phyloP scores from a whole-genome alignment of 1,139 yeast genomes.

The Yamadazyma dushanensis region DNA sequence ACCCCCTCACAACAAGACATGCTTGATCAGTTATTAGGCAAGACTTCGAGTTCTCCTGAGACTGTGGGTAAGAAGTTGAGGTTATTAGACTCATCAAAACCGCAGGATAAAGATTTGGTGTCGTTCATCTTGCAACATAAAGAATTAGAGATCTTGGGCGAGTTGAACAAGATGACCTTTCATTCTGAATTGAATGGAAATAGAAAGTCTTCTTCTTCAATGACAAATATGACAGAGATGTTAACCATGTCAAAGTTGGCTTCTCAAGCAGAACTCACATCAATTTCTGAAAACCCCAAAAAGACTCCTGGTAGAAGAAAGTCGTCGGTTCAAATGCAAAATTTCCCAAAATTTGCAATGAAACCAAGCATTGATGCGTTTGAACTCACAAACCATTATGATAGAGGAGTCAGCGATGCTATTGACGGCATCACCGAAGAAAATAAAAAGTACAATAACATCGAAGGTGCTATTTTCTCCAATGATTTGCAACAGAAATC shows the following conservation, averaged over 20 bases:
- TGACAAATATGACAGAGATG: conserved; percentile 30
- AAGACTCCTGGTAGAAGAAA: conserved; percentile 21
- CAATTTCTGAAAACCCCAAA: conserved; percentile 18
- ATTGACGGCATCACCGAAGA: conserved; percentile 14
- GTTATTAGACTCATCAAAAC: conserved; percentile 25
- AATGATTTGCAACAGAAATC: conserved; percentile 41
- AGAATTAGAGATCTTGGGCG: conserved; percentile 40
- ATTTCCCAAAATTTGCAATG: conserved; percentile 33
- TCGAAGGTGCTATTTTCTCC: conserved; percentile 42
- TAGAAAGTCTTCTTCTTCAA: conserved; percentile 36
- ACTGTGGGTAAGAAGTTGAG: conserved; percentile 31
- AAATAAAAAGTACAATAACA: conserved; percentile 19
- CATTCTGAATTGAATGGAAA: conserved; percentile 38
- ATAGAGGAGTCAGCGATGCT: conserved; percentile 4
- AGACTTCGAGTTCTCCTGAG: conserved; percentile 8
- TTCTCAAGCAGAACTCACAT: conserved; percentile 24
- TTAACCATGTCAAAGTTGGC: conserved; percentile 26
- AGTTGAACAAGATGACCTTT: conserved; percentile 34
- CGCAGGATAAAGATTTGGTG: conserved; percentile 33
- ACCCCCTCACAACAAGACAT: conserved; percentile 21
- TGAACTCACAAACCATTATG: conserved; percentile 6
- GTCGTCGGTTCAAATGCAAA: conserved; percentile 26
- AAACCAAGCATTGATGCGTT: conserved; percentile 27
- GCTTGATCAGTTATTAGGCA: conserved; percentile 22
- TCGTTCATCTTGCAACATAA: conserved; percentile 32